These are phyloP conservation scores for Ustanciosporium gigantosporum DNA, from an alignment of 1,284 basidiomycete genomes.

Conservation along the genomic window DNA sequence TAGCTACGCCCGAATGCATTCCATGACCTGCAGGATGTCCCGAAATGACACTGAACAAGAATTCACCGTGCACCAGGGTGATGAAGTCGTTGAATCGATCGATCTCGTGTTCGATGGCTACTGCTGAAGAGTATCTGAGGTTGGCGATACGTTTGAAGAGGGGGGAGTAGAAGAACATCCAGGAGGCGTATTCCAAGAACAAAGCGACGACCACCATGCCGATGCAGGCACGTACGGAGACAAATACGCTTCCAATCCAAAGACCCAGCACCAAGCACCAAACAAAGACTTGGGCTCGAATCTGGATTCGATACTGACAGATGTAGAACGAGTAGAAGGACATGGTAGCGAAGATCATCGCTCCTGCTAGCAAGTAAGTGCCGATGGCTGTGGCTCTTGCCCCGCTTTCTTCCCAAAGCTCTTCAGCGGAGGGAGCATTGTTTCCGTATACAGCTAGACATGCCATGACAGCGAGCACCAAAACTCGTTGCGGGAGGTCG, in stretches of 20 bases:
- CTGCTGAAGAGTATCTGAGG: conserved; percentile 42
- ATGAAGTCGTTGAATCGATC: conserved; percentile 51
- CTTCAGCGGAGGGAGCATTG: conserved; percentile 41
- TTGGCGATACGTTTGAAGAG: conserved; percentile 41
- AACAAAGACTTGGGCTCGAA: conserved; percentile 20
- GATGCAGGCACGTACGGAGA: conserved; percentile 30
- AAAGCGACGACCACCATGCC: conserved; percentile 38
- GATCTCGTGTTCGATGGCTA: conserved; percentile 53
- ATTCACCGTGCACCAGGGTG: conserved; percentile 51
- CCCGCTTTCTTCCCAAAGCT: conserved; percentile 13
- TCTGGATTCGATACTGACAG: conserved; percentile 51
- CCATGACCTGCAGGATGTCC: conserved; percentile 43
- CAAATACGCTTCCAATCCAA: conserved; percentile 49
- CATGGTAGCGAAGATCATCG: conserved; percentile 19
- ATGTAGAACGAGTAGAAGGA: conserved; percentile 45
- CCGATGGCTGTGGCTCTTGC: conserved; percentile 46
- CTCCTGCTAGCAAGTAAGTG: conserved; percentile 40
- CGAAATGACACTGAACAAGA: conserved; percentile 29
- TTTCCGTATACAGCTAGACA: conserved; percentile 49
- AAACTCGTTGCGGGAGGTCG: conserved; percentile 38
- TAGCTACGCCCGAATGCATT: conserved; percentile 34
- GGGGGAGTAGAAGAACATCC: conserved; percentile 45
- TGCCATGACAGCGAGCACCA: conserved; percentile 53
- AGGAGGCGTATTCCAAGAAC: conserved; percentile 35
- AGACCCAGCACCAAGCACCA: conserved; percentile 34